These are phyloP conservation scores for Kurtzmaniella cleridarum DNA, from an alignment of 805 yeast species.

Conservation along the genomic window DNA sequence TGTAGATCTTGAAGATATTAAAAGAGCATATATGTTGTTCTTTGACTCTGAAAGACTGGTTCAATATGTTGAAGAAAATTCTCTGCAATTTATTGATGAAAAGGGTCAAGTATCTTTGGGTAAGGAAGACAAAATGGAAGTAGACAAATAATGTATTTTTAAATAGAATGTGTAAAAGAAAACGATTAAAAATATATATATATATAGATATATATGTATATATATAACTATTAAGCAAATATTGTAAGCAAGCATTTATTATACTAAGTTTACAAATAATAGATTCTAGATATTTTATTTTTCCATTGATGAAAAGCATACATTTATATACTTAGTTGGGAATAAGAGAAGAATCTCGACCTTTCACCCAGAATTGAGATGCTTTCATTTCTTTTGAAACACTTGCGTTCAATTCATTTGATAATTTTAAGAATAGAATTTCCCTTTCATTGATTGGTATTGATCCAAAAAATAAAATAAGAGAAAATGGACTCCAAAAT, in stretches of 20 bases:
- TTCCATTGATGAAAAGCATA: background rate
- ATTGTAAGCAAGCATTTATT: too few relatives aligned
- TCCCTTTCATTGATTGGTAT: background rate
- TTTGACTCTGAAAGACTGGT: slow-evolving; percentile 88
- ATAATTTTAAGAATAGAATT: background rate
- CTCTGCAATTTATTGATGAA: slow-evolving; percentile 71
- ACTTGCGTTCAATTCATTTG: background rate
- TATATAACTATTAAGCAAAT: too few relatives aligned
- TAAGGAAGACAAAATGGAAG: slow-evolving; percentile 34
- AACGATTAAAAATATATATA: background rate
- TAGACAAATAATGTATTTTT: slow-evolving; percentile 14
- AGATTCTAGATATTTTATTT: too few relatives aligned
- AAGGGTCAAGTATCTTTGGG: slow-evolving; percentile 65
- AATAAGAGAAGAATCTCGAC: too few relatives aligned
- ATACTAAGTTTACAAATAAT: too few relatives aligned
- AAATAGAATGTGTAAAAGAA: slow-evolving; percentile 4
- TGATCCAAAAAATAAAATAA: too few relatives aligned
- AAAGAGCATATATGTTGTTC: slow-evolving; percentile 81
- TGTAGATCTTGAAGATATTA: slow-evolving; percentile 77
- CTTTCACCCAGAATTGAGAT: too few relatives aligned
- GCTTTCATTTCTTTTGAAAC: background rate
- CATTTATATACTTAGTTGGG: too few relatives aligned
- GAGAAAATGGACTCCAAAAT: too few relatives aligned
- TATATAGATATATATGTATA: too few relatives aligned
- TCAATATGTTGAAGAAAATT: slow-evolving; percentile 67